These are phyloP conservation scores for Dendrothele bispora DNA, from an alignment of 768 basidiomycete species.

Conservation along the genomic window DNA sequence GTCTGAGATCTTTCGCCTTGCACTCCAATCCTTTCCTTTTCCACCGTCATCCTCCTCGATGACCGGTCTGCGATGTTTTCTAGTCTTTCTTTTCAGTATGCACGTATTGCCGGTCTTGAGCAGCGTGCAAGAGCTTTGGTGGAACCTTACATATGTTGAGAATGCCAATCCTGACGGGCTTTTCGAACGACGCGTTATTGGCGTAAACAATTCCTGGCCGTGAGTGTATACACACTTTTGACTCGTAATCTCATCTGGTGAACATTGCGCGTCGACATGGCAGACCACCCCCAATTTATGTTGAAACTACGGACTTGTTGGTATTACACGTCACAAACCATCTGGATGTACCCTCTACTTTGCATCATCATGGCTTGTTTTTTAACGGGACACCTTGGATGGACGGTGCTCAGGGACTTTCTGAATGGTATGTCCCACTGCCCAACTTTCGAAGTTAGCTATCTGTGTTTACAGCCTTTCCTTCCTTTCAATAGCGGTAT, in stretches of 20 bases:
- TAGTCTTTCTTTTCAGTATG: too few species aligned
- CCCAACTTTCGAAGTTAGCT: background rate
- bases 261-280: background rate
- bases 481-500: constrained; percentile 61
- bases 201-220: constrained; percentile 95
- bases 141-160: constrained; percentile 86
- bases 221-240: too few species aligned
- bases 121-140: constrained; percentile 76
- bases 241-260: background rate
- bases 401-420: constrained; percentile 82
- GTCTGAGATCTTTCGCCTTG: too few species aligned
- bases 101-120: constrained; percentile 50
- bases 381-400: constrained; percentile 86
- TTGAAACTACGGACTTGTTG: constrained; percentile 69
- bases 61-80: too few species aligned
- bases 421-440: constrained; percentile 66
- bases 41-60: too few species aligned
- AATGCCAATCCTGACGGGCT: constrained; percentile 84
- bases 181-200: constrained; percentile 71
- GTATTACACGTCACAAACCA: constrained; percentile 76
- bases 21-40: too few species aligned
- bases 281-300: constrained; percentile 83
- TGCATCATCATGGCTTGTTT: constrained; percentile 96
- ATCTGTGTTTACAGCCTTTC: too few species aligned
- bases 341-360: constrained; percentile 60